Evolutionary conservation across 129 eudicot species (phyloP), one percentile per base, ranked within the genome.

Genomic region (Chrysanthemum lavandulifolium): DNA sequence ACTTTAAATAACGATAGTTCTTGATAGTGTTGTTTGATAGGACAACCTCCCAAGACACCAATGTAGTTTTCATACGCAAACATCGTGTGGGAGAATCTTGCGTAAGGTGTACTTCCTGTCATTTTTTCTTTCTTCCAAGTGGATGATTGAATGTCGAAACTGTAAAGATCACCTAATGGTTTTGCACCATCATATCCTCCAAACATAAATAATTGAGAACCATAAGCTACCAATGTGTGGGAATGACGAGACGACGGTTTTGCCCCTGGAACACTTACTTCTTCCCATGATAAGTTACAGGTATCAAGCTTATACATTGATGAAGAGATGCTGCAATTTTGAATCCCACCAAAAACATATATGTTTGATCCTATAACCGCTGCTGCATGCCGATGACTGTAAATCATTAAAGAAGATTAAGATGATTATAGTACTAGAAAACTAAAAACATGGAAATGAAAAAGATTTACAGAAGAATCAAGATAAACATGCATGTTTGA

Each of bases 361-460:
- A 95, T 60, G 65, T 78, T 78, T 52, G 91, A 79, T 76, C 96
- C 99, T 31, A 88, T 81, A 78, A 73, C 81, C 11, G 99, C 89
- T 55, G 99, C 88, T 58, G 97, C 87, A 77, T 95, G 99, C 11
- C 99, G 91, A 79, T 95, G 99, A 85, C 99, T 95, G 87, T 68
- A 80, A 49, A 79, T 11, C 14, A 5, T 33, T 21, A 67, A 12
- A 50, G 15, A 19, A 40, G 55, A 74, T 16, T 4, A 67, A 1
- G 33, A 66, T 67, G 57, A 76, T 15, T 12, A 59, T 36, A 51
- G 50, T 6, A 23, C 21, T 6, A 67, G 9, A 8, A 67, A 65
- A 57, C 43, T 19, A 45, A 5, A 72, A 45, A 11, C 6, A 40
- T 40, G 23, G 48, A 36, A 57, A 58, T 10, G 53, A 18, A 9